Evolutionary conservation across 495 filamentous ascomycete genomes (phyloP).

Genomic region (Lophiotrema nucula): DNA sequence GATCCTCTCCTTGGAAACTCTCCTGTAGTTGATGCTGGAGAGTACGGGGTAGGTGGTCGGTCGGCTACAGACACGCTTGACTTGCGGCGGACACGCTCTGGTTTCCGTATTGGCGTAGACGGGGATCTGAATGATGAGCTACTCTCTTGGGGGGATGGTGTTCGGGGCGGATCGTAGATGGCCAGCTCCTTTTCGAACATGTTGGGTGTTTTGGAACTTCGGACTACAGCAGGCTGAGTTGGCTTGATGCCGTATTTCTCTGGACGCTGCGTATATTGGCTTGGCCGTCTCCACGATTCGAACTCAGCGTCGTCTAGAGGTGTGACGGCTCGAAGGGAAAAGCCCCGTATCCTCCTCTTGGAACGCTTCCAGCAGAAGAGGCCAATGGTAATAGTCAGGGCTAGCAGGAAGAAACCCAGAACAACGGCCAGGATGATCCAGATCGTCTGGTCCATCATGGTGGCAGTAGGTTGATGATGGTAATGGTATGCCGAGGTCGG

Average conservation of each 20-base stretch:
- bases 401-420: conserved; percentile 23
- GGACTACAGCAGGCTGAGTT: conserved; percentile 23
- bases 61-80: conserved; percentile 34
- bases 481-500: not conserved
- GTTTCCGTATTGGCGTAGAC: conserved; percentile 19
- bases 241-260: conserved; percentile 32
- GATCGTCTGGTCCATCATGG: conserved; percentile 23
- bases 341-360: conserved; percentile 28
- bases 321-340: conserved; percentile 32
- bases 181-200: conserved; percentile 30
- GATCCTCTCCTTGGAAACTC: conserved; percentile 15
- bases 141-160: conserved; percentile 10
- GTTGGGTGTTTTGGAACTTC: conserved; percentile 12
- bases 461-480: conserved; percentile 7
- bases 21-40: conserved; percentile 9
- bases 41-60: conserved; percentile 33
- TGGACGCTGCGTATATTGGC: conserved; percentile 23
- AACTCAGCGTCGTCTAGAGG: conserved; percentile 36
- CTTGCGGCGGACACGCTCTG: conserved; percentile 25
- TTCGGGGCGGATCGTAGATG: conserved; percentile 17
- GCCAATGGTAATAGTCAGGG: conserved; percentile 9
- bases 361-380: conserved; percentile 32
- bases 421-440: conserved; percentile 32
- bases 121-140: conserved; percentile 6
- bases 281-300: conserved; percentile 35